phyloP scores from a whole-genome alignment of 805 yeast species.

The Candida ficus region DNA sequence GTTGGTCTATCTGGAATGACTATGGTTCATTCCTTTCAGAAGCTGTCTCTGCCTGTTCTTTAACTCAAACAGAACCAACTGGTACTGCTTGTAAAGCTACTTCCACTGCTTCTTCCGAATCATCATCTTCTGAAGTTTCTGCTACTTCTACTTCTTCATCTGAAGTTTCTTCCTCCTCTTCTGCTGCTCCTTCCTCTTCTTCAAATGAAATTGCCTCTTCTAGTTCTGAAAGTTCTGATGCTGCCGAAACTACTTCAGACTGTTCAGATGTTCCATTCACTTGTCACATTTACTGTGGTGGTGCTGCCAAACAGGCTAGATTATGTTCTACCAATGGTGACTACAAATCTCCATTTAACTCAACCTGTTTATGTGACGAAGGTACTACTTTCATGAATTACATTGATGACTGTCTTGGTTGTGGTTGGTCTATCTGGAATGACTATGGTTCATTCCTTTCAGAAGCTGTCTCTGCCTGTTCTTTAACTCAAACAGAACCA shows the following conservation, averaged over 20 bases:
- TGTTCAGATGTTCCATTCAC: not conserved
- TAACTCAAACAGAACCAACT: constrained; percentile 8
- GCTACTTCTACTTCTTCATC: too few relatives aligned
- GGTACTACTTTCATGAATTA: constrained; percentile 1
- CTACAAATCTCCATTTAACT: constrained; percentile 7
- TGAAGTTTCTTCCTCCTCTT: not conserved
- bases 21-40: constrained; percentile 1
- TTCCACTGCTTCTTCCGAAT: too few relatives aligned
- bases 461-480: constrained; percentile 6
- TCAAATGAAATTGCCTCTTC: not conserved
- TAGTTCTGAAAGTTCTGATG: not conserved
- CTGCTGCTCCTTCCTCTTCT: too few relatives aligned
- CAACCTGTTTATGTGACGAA: constrained; percentile 7
- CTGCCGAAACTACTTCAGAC: not conserved
- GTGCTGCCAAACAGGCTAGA: constrained; percentile 5
- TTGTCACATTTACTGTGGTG: constrained; percentile 10
- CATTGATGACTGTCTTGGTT: constrained; percentile 3
- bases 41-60: constrained; percentile 7
- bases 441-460: constrained; percentile 1
- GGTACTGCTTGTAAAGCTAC: constrained; percentile 1
- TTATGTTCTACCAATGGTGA: not conserved
- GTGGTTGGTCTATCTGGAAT: constrained; percentile 11
- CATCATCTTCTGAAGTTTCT: too few relatives aligned
- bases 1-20: constrained; percentile 8
- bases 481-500: constrained; percentile 7